phyloP scores from a whole-genome alignment of 2,329 filamentous ascomycete genomes.

The Daldinia eschscholtzii region DNA sequence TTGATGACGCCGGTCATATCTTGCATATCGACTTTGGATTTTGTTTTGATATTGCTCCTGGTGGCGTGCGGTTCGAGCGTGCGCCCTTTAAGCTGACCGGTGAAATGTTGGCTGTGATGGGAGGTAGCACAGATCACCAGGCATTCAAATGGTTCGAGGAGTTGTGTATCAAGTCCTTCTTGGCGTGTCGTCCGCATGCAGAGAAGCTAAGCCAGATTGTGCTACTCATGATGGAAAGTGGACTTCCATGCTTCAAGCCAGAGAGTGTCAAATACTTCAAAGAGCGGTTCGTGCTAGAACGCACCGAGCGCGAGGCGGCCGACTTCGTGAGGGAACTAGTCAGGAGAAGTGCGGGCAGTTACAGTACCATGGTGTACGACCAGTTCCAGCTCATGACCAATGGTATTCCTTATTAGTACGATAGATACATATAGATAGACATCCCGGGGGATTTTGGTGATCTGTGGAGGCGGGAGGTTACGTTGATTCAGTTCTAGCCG shows the following conservation, averaged over 20 bases:
- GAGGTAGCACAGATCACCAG: slow-evolving; percentile 84
- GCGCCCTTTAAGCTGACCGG: slow-evolving; percentile 97
- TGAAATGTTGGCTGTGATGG: slow-evolving; percentile 99
- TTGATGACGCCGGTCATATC: slow-evolving; percentile 96
- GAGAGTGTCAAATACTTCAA: slow-evolving; percentile 93
- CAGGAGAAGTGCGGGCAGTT: slow-evolving; percentile 89
- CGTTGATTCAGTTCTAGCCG: slow-evolving; percentile 5
- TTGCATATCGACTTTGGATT: slow-evolving; percentile 99
- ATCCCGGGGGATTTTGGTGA: slow-evolving; percentile 1
- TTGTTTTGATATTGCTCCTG: slow-evolving; percentile 98
- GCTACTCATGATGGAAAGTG: slow-evolving; percentile 93
- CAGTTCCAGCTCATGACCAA: slow-evolving; percentile 98
- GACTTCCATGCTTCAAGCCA: slow-evolving; percentile 97
- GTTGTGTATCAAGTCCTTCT: slow-evolving; percentile 93
- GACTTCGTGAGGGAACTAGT: slow-evolving; percentile 93
- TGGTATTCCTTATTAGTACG: slow-evolving; percentile 86
- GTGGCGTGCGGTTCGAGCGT: slow-evolving; percentile 96
- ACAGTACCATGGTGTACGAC: slow-evolving; percentile 95
- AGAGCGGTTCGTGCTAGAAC: slow-evolving; percentile 92
- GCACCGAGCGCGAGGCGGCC: slow-evolving; percentile 90
- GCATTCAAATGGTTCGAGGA: slow-evolving; percentile 97
- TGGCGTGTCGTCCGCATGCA: slow-evolving; percentile 86
- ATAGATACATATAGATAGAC: slow-evolving; percentile 5
- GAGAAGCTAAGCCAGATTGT: slow-evolving; percentile 93
- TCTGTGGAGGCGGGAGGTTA: slow-evolving; percentile 6